A percentile compares a stretch with the other conserved stretches of the same genome.
Evolutionary conservation across 768 basidiomycete genomes (phyloP).

Genomic region (Lentinula detonsa): DNA sequence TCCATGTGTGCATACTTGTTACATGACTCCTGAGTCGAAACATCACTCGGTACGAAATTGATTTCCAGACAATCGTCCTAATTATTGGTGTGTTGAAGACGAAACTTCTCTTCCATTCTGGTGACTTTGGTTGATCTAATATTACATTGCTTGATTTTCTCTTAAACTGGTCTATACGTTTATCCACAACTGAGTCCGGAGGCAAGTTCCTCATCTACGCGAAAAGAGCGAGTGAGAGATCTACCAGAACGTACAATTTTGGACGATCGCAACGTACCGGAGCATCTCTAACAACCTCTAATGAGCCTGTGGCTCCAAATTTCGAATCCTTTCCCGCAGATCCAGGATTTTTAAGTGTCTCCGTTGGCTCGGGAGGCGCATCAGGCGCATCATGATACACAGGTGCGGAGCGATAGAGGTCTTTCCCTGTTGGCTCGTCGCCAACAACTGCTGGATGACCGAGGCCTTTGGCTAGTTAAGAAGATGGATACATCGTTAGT

Average conservation of each 20-base stretch:
- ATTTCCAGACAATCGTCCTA: no score
- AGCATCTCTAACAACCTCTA: constrained; percentile 1
- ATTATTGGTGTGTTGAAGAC: no score
- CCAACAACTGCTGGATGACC: background rate
- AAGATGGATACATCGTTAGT: background rate
- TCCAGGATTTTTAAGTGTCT: background rate
- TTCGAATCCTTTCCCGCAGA: background rate
- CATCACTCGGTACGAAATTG: no score
- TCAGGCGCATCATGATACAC: background rate
- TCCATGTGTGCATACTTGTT: no score
- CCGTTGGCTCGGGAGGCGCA: background rate
- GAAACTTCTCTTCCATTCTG: no score
- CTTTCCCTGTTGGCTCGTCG: background rate
- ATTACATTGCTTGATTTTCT: no score
- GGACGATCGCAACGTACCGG: background rate
- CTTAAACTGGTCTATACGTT: background rate
- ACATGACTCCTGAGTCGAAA: no score
- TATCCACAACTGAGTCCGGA: background rate
- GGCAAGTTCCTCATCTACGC: background rate
- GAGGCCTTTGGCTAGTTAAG: background rate
- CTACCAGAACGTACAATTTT: background rate
- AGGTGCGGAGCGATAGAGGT: background rate
- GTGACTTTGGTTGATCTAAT: no score
- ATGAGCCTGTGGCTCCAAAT: background rate
- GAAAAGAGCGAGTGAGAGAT: background rate